Conservation (phyloP, 257 asterid species). For the Verbascum thapsus region DNA sequence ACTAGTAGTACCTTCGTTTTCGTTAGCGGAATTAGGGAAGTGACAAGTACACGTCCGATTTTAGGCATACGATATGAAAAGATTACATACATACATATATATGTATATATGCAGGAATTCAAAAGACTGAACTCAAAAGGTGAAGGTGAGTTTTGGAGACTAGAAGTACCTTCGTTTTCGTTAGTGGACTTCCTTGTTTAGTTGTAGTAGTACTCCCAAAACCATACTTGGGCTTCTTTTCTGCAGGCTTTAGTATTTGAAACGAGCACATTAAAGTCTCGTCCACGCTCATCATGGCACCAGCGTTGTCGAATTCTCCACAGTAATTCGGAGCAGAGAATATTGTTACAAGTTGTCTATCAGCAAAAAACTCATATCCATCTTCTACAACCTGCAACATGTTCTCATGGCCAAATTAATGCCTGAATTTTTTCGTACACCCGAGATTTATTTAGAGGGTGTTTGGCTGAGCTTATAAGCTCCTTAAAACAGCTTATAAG, state of each 20-base stretch:
- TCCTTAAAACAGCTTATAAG: too few relatives aligned
- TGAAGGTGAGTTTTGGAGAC: conserved; percentile 14
- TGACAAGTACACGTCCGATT: too few relatives aligned
- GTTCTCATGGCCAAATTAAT: conserved; percentile 4
- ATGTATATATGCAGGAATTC: too few relatives aligned
- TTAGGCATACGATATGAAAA: too few relatives aligned
- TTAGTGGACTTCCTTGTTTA: conserved; percentile 58
- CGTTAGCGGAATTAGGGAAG: too few relatives aligned
- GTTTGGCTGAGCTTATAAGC: too few relatives aligned
- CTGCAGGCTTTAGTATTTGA: conserved; percentile 78
- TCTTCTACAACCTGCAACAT: conserved; percentile 68
- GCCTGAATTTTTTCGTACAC: conserved; percentile 8
- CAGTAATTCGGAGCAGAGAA: conserved; percentile 87
- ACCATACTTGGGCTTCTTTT: conserved; percentile 70
- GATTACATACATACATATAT: too few relatives aligned
- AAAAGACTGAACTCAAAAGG: neutral
- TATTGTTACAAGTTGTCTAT: conserved; percentile 75
- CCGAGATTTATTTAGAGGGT: too few relatives aligned
- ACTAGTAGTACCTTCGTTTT: too few relatives aligned
- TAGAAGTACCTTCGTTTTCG: conserved; percentile 56
- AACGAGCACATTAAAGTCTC: conserved; percentile 87
- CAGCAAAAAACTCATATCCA: conserved; percentile 88
- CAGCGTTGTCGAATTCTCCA: conserved; percentile 81
- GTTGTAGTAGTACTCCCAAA: conserved; percentile 62
- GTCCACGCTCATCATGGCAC: conserved; percentile 88